Conservation (phyloP, 208 protist genomes). For the Entamoeba dispar region DNA sequence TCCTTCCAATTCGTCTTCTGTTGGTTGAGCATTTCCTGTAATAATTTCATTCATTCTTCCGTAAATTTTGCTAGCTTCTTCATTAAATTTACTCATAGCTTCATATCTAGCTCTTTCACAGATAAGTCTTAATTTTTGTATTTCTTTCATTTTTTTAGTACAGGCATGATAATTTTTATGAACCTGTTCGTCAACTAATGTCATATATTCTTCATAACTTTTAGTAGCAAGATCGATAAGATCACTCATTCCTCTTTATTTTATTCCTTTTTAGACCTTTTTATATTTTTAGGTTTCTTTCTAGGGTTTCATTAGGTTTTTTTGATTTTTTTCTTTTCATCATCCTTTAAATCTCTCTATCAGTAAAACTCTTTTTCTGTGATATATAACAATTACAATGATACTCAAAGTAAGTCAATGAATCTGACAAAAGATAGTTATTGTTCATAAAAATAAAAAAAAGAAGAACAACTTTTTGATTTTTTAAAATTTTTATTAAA, state of each 20-base stretch:
- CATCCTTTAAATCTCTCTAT: too few species aligned
- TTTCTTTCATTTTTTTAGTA: not conserved
- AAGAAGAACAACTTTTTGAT: too few species aligned
- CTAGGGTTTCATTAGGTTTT: too few species aligned
- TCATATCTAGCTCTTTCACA: not conserved
- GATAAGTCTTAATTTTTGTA: not conserved
- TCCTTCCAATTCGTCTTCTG: not conserved
- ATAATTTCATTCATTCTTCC: not conserved
- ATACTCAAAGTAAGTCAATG: too few species aligned
- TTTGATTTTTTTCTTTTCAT: too few species aligned
- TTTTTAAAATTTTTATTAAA: too few species aligned
- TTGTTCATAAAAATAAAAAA: too few species aligned
- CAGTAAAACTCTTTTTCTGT: too few species aligned
- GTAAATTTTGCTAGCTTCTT: not conserved
- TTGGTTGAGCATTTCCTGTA: not conserved
- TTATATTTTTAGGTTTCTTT: too few species aligned
- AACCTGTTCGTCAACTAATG: not conserved
- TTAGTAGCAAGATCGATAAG: not conserved
- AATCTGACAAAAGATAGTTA: too few species aligned
- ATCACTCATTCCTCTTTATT: not conserved
- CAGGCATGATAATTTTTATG: not conserved
- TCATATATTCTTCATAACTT: not conserved
- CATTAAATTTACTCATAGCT: not conserved
- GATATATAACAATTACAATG: too few species aligned
- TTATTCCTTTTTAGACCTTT: too few species aligned